Conservation (phyloP, 495 filamentous ascomycete species). For the Emericellopsis terricola region DNA sequence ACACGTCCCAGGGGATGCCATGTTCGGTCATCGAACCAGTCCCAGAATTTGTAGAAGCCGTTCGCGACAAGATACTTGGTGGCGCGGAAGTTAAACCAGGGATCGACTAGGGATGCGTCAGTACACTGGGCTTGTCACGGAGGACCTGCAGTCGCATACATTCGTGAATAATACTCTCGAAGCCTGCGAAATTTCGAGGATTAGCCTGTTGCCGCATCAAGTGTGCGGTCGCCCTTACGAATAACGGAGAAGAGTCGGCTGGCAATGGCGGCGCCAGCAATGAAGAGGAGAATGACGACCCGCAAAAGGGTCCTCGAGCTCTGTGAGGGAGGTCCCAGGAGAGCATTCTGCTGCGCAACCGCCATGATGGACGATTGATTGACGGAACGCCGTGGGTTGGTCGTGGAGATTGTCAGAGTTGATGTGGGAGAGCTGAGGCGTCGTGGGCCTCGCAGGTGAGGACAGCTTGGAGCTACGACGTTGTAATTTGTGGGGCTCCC, state of each 20-base stretch:
- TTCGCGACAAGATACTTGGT: slow-evolving; percentile 93
- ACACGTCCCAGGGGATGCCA: slow-evolving; percentile 99
- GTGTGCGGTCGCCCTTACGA: slow-evolving; percentile 38
- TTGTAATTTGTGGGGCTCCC: slow-evolving; percentile 1
- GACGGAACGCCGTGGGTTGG: slow-evolving; percentile 3
- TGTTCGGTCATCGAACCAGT: slow-evolving; percentile 99
- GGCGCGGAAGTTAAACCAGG: slow-evolving; percentile 99
- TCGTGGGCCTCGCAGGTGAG: slow-evolving; percentile 11
- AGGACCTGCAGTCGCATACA: slow-evolving; percentile 38
- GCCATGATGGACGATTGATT: slow-evolving; percentile 18
- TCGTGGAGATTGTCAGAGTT: slow-evolving; percentile 10
- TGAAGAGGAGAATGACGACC: slow-evolving; percentile 78
- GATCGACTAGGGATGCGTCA: slow-evolving; percentile 50
- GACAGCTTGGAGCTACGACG: slow-evolving; percentile 23
- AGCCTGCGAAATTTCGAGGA: slow-evolving; percentile 50
- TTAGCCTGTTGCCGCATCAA: slow-evolving; percentile 3
- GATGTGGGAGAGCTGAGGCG: no score
- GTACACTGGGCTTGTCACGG: not conserved
- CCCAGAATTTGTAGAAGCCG: slow-evolving; percentile 98
- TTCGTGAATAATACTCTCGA: slow-evolving; percentile 99
- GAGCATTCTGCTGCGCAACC: slow-evolving; percentile 16
- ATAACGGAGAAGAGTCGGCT: slow-evolving; percentile 97
- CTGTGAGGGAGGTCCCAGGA: slow-evolving; percentile 26
- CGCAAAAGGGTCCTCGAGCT: slow-evolving; percentile 77
- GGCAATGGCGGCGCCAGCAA: slow-evolving; percentile 81